Conservation (phyloP, 192 early-diverging fungal species). For the Backusella circina region DNA sequence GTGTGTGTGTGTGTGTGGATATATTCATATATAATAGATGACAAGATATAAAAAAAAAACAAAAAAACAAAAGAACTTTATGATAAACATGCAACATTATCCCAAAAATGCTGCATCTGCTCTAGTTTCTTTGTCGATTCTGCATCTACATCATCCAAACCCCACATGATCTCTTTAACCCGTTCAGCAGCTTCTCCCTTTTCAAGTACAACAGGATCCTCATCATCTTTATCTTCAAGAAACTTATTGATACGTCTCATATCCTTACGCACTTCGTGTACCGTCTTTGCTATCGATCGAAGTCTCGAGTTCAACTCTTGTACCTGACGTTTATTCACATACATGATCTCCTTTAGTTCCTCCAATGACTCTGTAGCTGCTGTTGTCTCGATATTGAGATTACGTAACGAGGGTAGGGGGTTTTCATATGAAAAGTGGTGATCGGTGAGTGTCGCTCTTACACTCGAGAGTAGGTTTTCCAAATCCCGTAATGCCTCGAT, state of each 20-base stretch:
- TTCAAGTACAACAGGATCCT: slow-evolving; percentile 32
- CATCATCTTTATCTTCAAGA: slow-evolving; percentile 35
- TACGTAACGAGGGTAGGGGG: slow-evolving; percentile 27
- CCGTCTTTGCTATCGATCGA: slow-evolving; percentile 34
- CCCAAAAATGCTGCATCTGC: slow-evolving; percentile 36
- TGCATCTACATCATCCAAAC: slow-evolving; percentile 35
- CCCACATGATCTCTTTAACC: slow-evolving; percentile 40
- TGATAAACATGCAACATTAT: slow-evolving; percentile 7
- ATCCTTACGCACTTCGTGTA: slow-evolving; percentile 37
- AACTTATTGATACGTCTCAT: slow-evolving; percentile 33
- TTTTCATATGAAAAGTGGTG: slow-evolving; percentile 22
- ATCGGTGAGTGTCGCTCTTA: slow-evolving; percentile 21
- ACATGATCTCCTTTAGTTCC: slow-evolving; percentile 40
- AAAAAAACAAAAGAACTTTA: neutral
- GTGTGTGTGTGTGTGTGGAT: neutral
- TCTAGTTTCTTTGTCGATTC: slow-evolving; percentile 27
- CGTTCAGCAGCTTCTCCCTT: slow-evolving; percentile 35
- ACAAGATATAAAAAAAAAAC: neutral
- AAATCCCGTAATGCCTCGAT: slow-evolving; percentile 25
- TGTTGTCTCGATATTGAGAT: slow-evolving; percentile 23
- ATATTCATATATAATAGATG: neutral
- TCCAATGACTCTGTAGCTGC: slow-evolving; percentile 30
- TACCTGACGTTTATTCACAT: slow-evolving; percentile 37
- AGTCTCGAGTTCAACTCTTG: slow-evolving; percentile 32
- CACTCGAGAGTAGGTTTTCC: slow-evolving; percentile 5